Percentiles rank a stretch among this genome's conserved stretches.
phyloP scores from a whole-genome alignment of 495 filamentous ascomycete species.

The Xylaria flabelliformis region DNA sequence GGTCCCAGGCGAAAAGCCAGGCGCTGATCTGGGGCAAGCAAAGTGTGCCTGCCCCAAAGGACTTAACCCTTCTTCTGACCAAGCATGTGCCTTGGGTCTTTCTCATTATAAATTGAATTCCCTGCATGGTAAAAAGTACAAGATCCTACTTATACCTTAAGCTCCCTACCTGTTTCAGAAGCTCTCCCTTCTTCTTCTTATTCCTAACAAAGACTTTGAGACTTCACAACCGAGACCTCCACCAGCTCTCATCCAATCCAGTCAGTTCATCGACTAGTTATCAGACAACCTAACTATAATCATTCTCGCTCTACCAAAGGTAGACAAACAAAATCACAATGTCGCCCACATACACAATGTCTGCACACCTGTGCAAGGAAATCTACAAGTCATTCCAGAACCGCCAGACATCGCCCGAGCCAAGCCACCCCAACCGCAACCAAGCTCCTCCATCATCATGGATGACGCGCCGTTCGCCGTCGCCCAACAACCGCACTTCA shows the following conservation, averaged over 20 bases:
- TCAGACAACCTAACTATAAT: not conserved
- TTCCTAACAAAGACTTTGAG: conserved; percentile 1
- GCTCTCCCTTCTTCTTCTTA: not conserved
- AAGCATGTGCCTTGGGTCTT: conserved; percentile 3
- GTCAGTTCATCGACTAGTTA: not conserved
- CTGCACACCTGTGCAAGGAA: conserved; percentile 59
- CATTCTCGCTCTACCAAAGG: not conserved
- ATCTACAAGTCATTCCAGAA: conserved; percentile 57
- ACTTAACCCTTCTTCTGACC: conserved; percentile 7
- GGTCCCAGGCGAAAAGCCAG: not conserved
- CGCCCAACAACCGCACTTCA: conserved; percentile 47
- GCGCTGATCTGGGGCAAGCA: conserved; percentile 6
- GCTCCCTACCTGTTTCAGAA: conserved; percentile 11
- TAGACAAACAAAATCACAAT: conserved; percentile 35
- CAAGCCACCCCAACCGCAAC: conserved; percentile 29
- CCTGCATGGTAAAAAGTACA: not conserved
- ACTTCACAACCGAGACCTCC: conserved; percentile 1
- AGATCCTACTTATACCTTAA: conserved; percentile 8
- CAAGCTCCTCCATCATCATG: conserved; percentile 39
- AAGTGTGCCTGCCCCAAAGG: not conserved
- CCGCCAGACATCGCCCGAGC: conserved; percentile 45
- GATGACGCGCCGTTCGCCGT: conserved; percentile 42
- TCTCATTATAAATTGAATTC: conserved; percentile 8
- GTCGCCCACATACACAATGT: conserved; percentile 61
- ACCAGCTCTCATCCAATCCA: not conserved